Evolutionary conservation across 2,329 filamentous ascomycete genomes (phyloP).

Genomic region (Harringtonia aguacate): DNA sequence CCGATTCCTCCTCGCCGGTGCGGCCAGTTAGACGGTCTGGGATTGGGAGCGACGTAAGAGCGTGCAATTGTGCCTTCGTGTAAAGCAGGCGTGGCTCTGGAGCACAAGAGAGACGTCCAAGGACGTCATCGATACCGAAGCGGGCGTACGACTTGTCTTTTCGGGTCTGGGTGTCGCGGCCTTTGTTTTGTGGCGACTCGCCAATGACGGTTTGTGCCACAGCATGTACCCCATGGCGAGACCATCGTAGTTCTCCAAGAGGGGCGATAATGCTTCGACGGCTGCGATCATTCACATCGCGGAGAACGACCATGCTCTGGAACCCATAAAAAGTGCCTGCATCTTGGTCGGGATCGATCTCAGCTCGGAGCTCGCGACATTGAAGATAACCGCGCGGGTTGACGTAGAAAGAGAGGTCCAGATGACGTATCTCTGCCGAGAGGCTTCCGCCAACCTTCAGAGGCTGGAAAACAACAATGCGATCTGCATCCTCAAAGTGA

Average conservation of each 20-base stretch:
- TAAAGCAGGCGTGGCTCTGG: conserved; percentile 44
- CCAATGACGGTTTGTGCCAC: conserved; percentile 17
- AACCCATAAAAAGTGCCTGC: conserved; percentile 50
- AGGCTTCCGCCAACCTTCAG: conserved; percentile 13
- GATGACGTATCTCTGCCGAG: conserved; percentile 36
- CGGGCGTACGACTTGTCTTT: conserved; percentile 28
- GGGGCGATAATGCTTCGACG: conserved; percentile 43
- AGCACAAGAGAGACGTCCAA: conserved; percentile 46
- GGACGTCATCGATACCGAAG: conserved; percentile 40
- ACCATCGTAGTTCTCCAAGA: conserved; percentile 24
- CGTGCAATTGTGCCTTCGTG: conserved; percentile 48
- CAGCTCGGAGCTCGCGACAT: conserved; percentile 35
- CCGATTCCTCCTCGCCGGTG: conserved; percentile 51
- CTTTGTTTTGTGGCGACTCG: neutral
- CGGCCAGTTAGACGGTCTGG: conserved; percentile 46
- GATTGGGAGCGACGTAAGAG: conserved; percentile 45
- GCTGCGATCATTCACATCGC: conserved; percentile 25
- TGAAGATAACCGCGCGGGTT: conserved; percentile 29
- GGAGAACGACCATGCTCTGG: conserved; percentile 44
- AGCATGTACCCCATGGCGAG: conserved; percentile 29
- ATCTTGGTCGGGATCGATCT: conserved; percentile 48
- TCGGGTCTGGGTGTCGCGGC: neutral
- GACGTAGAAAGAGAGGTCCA: conserved; percentile 44
- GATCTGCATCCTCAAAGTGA: conserved; percentile 32
- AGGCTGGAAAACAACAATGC: conserved; percentile 38